Base-by-base conservation (phyloP, 164 flowering plant species). In the Warburgia ugandensis region DNA sequence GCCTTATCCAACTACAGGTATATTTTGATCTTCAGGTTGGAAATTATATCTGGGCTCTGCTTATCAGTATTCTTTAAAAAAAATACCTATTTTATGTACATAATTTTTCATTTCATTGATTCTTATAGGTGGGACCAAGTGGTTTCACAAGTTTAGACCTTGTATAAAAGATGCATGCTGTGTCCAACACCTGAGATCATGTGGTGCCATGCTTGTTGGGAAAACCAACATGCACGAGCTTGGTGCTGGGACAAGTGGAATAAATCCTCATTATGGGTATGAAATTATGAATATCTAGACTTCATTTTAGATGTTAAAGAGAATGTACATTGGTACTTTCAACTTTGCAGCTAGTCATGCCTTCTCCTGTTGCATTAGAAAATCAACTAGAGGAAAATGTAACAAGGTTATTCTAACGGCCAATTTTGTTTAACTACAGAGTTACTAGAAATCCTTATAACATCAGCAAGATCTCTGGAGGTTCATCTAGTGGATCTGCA, bases 151-250 rank as follows among this genome's bases (percentile, higher is more conserved):
- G 64, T 17, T 72, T 43, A 78, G 96, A 65, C 61, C 68, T 41
- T 87, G 95, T 43, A 63, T 37, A 44, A 64, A 66, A 12, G 98
- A 92, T 62, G 98, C 98, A 16, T 70, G 68, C 57, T 85, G 94
- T 58, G 88, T 87, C 21, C 65, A 55, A 58, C 74, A 70, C 48
- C 78, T 92, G 26, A 73, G 92, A 57, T 67, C 55, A 48, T 92
- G 96, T 52, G 98, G 96, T 45, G 96, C 98, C 25, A 38, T 87
- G 42, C 61, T 92, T 46, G 81, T 87, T 29, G 98, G 98, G 38
- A 92, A 86, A 58, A 87, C 96, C 52, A 92, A 92, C 58, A 92
- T 92, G 98, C 98, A 92, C 56, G 98, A 92, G 67, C 95, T 92
- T 61, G 98, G 98, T 28, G 72, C 75, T 27, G 96, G 96, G 68